phyloP scores from a whole-genome alignment of 129 eudicot species.

The Lactuca sativa region DNA sequence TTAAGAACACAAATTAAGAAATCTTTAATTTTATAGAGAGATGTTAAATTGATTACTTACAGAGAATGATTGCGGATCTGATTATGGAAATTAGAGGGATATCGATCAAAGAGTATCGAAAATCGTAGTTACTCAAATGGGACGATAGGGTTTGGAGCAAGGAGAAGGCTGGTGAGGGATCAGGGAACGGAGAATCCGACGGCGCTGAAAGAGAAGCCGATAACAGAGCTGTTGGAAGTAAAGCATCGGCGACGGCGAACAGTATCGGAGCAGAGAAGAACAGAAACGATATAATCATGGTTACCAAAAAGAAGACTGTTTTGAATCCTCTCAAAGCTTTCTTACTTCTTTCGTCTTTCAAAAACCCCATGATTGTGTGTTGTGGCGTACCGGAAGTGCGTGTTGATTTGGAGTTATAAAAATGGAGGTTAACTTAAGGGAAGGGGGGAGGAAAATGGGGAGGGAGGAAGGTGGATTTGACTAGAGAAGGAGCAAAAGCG shows the following conservation, averaged over 20 bases:
- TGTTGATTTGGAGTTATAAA: conserved; percentile 13
- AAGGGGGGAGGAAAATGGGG: conserved; percentile 24
- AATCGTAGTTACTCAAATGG: conserved; percentile 67
- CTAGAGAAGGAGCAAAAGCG: conserved; percentile 2
- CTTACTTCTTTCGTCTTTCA: conserved; percentile 62
- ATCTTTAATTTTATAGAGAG: neutral
- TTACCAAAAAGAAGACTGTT: conserved; percentile 64
- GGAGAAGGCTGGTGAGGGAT: conserved; percentile 38
- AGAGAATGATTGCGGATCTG: conserved; percentile 73
- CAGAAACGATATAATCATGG: conserved; percentile 70
- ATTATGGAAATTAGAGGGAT: conserved; percentile 75
- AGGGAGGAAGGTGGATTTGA: conserved; percentile 20
- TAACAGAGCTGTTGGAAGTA: conserved; percentile 73
- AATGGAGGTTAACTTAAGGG: conserved; percentile 11
- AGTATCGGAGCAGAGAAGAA: conserved; percentile 83
- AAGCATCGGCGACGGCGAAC: conserved; percentile 74
- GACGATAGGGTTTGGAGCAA: conserved; percentile 43
- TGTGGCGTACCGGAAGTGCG: neutral
- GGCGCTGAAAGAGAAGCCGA: conserved; percentile 53
- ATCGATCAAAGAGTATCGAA: conserved; percentile 73
- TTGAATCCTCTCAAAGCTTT: conserved; percentile 63
- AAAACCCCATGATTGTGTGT: conserved; percentile 42
- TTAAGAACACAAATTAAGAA: neutral
- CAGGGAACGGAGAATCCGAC: conserved; percentile 17
- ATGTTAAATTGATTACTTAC: conserved; percentile 42